phyloP scores from a whole-genome alignment of 805 yeast species.

The Yarrowia sp. region DNA sequence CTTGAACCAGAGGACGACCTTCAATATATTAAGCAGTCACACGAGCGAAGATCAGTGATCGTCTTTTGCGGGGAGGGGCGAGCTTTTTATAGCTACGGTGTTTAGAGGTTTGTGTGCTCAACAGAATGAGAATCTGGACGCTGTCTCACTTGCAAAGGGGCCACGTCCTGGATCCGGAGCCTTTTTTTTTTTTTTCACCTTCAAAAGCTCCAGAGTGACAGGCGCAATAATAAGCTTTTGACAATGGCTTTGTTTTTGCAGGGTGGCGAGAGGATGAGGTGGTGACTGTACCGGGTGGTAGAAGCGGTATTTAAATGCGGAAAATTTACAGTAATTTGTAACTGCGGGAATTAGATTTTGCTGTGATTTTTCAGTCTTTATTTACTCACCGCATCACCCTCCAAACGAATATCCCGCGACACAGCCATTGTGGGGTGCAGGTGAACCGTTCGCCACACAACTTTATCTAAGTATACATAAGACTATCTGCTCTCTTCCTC shows the following conservation, averaged over 20 bases:
- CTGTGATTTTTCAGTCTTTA: not conserved
- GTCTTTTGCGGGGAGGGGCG: too few relatives aligned
- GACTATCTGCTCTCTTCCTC: not conserved
- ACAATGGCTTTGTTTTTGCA: not conserved
- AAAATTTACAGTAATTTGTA: too few relatives aligned
- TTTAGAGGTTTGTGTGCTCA: too few relatives aligned
- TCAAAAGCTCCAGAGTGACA: too few relatives aligned
- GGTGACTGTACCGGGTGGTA: not conserved
- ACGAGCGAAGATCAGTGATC: not conserved
- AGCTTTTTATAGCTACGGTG: too few relatives aligned
- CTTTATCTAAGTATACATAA: slow-evolving; percentile 3
- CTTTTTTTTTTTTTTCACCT: too few relatives aligned
- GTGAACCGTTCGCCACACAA: slow-evolving; percentile 15
- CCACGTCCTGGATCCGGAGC: too few relatives aligned
- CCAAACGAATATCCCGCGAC: not conserved
- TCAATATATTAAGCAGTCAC: too few relatives aligned
- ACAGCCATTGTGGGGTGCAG: slow-evolving; percentile 24
- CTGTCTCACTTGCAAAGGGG: not conserved
- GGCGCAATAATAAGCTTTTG: not conserved
- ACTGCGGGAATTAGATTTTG: too few relatives aligned
- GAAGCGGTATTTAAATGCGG: too few relatives aligned
- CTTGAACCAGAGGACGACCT: too few relatives aligned
- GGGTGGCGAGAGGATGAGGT: not conserved
- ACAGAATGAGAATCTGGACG: too few relatives aligned
- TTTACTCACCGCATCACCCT: not conserved